A percentile compares a stretch with the other conserved stretches of the same genome.
Evolutionary conservation across 805 yeast species (phyloP).

Genomic region (Monosporozyma siamensis): DNA sequence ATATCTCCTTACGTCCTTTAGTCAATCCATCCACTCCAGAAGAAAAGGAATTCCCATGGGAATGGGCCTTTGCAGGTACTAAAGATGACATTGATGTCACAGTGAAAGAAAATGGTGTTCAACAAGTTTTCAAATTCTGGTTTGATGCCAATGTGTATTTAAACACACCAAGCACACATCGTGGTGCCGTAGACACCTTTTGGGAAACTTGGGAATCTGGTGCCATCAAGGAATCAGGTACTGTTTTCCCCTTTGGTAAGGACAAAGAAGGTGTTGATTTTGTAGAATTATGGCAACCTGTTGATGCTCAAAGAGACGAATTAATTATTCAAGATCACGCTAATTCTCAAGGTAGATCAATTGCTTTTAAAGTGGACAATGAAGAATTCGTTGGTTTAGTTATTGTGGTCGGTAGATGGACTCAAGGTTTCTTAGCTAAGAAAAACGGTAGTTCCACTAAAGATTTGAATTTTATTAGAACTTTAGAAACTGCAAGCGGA

Average conservation of each 20-base stretch:
- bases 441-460: slow-evolving; percentile 12
- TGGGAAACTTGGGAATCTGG: slow-evolving; percentile 30
- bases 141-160: slow-evolving; percentile 26
- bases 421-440: slow-evolving; percentile 28
- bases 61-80: slow-evolving; percentile 51
- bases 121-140: slow-evolving; percentile 23
- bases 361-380: slow-evolving; percentile 21
- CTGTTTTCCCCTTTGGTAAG: slow-evolving; percentile 24
- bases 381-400: slow-evolving; percentile 24
- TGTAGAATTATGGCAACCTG: slow-evolving; percentile 31
- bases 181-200: slow-evolving; percentile 23
- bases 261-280: slow-evolving; percentile 23
- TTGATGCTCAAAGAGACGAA: slow-evolving; percentile 20
- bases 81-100: slow-evolving; percentile 33
- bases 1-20: slow-evolving; percentile 32
- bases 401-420: slow-evolving; percentile 27
- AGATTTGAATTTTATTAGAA: slow-evolving; percentile 25
- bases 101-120: slow-evolving; percentile 20
- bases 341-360: slow-evolving; percentile 12
- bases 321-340: slow-evolving; percentile 11
- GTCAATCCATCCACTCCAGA: slow-evolving; percentile 19
- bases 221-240: slow-evolving; percentile 27
- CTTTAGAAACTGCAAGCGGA: slow-evolving; percentile 14
- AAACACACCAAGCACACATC: slow-evolving; percentile 21
- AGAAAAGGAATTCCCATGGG: slow-evolving; percentile 37